These are phyloP conservation scores for Rhizopus stolonifer DNA, from an alignment of 371 early-diverging fungal genomes.

Conservation along the genomic window DNA sequence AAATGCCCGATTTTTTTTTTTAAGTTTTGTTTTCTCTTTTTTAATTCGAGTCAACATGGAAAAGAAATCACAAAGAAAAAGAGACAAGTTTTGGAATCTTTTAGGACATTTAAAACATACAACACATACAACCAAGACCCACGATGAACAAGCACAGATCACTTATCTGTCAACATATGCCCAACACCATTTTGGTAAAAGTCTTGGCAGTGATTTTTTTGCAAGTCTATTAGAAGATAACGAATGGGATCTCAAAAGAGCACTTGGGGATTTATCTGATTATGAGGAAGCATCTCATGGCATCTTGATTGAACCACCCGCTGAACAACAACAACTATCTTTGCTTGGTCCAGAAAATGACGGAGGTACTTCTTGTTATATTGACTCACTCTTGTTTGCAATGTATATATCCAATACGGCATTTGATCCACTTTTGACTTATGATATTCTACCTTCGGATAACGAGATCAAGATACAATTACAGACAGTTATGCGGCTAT, in stretches of 20 bases:
- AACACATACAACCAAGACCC: neutral
- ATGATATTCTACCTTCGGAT: constrained; percentile 18
- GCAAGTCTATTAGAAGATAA: constrained; percentile 26
- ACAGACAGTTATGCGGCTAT: constrained; percentile 52
- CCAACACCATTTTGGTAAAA: constrained; percentile 18
- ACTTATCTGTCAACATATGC: constrained; percentile 24
- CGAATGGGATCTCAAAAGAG: constrained; percentile 35
- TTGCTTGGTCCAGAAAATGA: constrained; percentile 52
- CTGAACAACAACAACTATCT: neutral
- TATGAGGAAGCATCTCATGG: constrained; percentile 42
- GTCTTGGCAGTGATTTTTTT: constrained; percentile 15
- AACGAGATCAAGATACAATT: constrained; percentile 25
- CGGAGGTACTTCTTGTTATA: constrained; percentile 55
- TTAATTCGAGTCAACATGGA: neutral
- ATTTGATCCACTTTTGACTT: constrained; percentile 43
- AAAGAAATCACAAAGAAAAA: neutral
- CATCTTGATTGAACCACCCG: constrained; percentile 21
- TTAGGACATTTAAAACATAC: neutral
- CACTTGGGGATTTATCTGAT: constrained; percentile 30
- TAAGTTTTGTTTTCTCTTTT: neutral
- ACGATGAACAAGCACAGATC: constrained; percentile 10
- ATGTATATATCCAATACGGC: constrained; percentile 55
- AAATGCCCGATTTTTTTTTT: no score
- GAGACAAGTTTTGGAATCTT: neutral
- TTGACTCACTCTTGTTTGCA: constrained; percentile 56